Evolutionary conservation across 2,329 filamentous ascomycete species (phyloP).

Genomic region (Simplicillium aogashimaense): DNA sequence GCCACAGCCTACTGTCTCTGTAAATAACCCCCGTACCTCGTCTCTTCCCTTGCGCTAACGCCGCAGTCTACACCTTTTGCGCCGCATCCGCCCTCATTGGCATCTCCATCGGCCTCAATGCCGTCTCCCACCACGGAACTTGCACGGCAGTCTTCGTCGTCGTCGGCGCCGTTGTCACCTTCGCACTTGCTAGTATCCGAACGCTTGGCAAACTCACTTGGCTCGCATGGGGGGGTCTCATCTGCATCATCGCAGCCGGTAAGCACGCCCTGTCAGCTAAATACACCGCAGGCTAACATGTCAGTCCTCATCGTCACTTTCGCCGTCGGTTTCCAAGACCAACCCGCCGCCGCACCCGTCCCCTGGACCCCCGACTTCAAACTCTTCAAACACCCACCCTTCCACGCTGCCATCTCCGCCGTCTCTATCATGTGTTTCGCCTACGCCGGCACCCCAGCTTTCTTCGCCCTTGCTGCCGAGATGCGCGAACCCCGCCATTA

Average conservation of each 20-base stretch:
- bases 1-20: slow-evolving; percentile 22
- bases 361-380: slow-evolving; percentile 17
- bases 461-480: slow-evolving; percentile 21
- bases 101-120: slow-evolving; percentile 29
- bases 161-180: slow-evolving; percentile 17
- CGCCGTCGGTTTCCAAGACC: slow-evolving; percentile 18
- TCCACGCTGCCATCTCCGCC: slow-evolving; percentile 18
- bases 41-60: not conserved
- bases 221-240: slow-evolving; percentile 21
- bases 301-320: slow-evolving; percentile 17
- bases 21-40: slow-evolving; percentile 9
- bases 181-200: slow-evolving; percentile 20
- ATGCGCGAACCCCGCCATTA: slow-evolving; percentile 21
- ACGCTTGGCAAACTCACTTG: slow-evolving; percentile 21
- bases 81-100: slow-evolving; percentile 30
- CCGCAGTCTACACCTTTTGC: slow-evolving; percentile 14
- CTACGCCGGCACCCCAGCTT: slow-evolving; percentile 24
- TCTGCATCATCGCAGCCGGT: slow-evolving; percentile 16
- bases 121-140: slow-evolving; percentile 25
- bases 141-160: slow-evolving; percentile 30
- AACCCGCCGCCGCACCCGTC: slow-evolving; percentile 14
- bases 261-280: slow-evolving; percentile 4
- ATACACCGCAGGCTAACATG: too few relatives aligned
- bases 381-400: slow-evolving; percentile 17
- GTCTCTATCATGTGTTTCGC: slow-evolving; percentile 24